phyloP scores from a whole-genome alignment of 2,329 filamentous ascomycete species.

The Fusarium sp. region DNA sequence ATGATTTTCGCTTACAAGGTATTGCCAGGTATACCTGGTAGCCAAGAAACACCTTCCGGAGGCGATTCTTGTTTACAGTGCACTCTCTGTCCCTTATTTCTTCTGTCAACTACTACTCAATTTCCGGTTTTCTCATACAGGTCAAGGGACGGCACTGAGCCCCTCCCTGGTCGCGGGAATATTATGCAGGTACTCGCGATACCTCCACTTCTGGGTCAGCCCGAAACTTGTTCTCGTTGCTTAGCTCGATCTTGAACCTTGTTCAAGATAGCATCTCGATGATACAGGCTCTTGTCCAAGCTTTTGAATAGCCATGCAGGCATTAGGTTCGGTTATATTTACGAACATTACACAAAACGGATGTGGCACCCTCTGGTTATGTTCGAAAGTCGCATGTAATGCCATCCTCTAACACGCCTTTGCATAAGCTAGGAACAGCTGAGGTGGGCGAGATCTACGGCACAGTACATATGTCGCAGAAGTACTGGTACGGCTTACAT shows the following conservation, averaged over 20 bases:
- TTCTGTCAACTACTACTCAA: background rate
- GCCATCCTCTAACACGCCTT: conserved; percentile 1
- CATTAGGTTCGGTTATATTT: conserved; percentile 22
- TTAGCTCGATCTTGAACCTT: background rate
- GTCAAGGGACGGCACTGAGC: conserved; percentile 5
- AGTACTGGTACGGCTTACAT: conserved; percentile 21
- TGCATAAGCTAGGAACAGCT: conserved; percentile 24
- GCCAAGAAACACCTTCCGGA: conserved; percentile 5
- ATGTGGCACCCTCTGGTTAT: conserved; percentile 9
- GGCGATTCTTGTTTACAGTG: conserved; percentile 4
- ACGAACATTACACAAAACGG: background rate
- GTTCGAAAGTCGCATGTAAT: conserved; percentile 7
- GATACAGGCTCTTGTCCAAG: background rate
- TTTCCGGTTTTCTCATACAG: conserved; percentile 19
- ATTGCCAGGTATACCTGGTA: conserved; percentile 3
- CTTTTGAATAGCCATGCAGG: conserved; percentile 8
- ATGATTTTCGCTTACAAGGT: conserved; percentile 11
- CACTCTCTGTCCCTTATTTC: conserved; percentile 4
- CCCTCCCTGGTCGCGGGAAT: conserved; percentile 22
- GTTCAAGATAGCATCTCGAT: background rate
- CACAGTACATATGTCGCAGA: background rate
- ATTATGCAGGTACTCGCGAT: conserved; percentile 30
- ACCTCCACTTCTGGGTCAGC: background rate
- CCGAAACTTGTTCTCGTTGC: background rate
- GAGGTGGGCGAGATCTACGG: conserved; percentile 4